phyloP scores from a whole-genome alignment of 306 rosid species.

The Cucurbita moschata region DNA sequence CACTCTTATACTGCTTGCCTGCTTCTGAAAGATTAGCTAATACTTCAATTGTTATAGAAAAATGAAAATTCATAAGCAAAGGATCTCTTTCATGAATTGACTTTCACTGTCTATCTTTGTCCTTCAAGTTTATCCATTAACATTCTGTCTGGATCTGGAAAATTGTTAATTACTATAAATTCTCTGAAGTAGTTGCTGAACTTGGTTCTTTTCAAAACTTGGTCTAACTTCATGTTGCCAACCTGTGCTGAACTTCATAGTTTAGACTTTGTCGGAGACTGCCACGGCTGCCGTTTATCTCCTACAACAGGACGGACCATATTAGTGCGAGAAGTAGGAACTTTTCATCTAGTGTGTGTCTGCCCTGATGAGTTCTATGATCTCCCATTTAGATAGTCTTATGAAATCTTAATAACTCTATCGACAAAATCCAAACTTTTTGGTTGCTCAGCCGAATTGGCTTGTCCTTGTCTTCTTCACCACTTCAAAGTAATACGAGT shows the following conservation, averaged over 20 bases:
- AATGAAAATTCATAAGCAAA: not conserved
- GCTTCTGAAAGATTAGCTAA: not conserved
- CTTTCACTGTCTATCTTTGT: not conserved
- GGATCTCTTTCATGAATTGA: not conserved
- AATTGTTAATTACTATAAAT: not conserved
- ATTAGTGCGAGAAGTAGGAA: not conserved
- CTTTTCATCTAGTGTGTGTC: not conserved
- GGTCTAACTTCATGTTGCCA: not conserved
- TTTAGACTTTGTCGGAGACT: not conserved
- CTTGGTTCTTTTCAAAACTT: not conserved
- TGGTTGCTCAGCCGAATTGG: not conserved
- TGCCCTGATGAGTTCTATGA: not conserved
- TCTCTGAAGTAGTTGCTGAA: not conserved
- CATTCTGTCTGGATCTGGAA: not conserved
- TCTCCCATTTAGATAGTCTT: not conserved
- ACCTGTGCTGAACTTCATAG: not conserved
- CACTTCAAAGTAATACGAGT: not conserved
- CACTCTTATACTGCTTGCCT: not conserved
- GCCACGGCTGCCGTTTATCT: not conserved
- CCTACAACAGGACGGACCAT: not conserved
- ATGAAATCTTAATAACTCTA: too few relatives aligned
- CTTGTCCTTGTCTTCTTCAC: not conserved
- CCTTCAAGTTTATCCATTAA: not conserved
- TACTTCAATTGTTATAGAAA: not conserved
- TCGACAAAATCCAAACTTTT: not conserved